Evolutionary conservation across 768 basidiomycete species (phyloP).

Genomic region (Mycena crocata): DNA sequence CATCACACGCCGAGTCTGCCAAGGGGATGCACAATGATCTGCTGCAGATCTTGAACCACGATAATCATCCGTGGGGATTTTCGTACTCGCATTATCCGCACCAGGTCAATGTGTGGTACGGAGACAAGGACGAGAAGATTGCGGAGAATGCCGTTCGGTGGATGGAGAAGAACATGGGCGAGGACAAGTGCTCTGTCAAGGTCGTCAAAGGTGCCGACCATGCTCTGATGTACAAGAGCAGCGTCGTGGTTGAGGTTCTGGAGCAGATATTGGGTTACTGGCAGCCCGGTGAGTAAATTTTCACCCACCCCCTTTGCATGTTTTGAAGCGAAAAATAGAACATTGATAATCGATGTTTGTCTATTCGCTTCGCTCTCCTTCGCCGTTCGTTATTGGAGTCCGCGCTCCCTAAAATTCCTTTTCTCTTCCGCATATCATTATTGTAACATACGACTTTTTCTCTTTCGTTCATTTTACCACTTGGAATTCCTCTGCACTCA

Average conservation of each 20-base stretch:
- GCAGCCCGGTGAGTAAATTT: constrained; percentile 45
- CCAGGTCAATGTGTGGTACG: constrained; percentile 89
- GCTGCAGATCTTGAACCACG: constrained; percentile 91
- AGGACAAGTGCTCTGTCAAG: constrained; percentile 78
- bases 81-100: constrained; percentile 85
- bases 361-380: background rate
- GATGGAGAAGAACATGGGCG: constrained; percentile 90
- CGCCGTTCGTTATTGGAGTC: background rate
- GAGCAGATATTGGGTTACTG: constrained; percentile 75
- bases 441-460: constrained; percentile 25
- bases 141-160: constrained; percentile 90
- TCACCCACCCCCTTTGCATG: constrained; percentile 5
- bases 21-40: constrained; percentile 93
- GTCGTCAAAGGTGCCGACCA: constrained; percentile 93
- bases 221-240: constrained; percentile 91
- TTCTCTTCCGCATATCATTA: constrained; percentile 23
- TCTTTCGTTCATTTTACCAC: constrained; percentile 24
- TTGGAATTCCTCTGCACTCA: constrained; percentile 22
- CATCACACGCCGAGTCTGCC: constrained; percentile 94
- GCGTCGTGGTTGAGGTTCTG: constrained; percentile 87
- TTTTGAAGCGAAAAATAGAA: constrained; percentile 10
- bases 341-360: constrained; percentile 10
- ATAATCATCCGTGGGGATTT: constrained; percentile 91
- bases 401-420: background rate
- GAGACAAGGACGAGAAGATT: constrained; percentile 94